Evolutionary conservation across 352 stramenopile genomes (phyloP), one percentile per base, ranked within the genome.

Genomic region (Phytophthora melonis): DNA sequence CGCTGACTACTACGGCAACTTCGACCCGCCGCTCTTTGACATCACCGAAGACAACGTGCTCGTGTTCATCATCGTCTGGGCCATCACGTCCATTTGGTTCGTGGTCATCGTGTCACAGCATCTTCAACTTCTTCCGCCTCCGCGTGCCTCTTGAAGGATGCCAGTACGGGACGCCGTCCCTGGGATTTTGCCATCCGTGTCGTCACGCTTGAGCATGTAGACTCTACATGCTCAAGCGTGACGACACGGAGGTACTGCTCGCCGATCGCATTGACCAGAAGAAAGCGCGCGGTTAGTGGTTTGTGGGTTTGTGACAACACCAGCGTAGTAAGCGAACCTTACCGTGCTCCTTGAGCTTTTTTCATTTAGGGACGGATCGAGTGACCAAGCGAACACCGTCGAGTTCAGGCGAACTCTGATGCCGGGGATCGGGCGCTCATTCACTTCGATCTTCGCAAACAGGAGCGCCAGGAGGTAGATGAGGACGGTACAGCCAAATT

Each of bases 1-100:
- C 21, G 43, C 66, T 30, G 84, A 91, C 66, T 85, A 87, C 74
- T 84, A 84, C 59, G 76, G 72, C 66, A 68, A 76, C 39, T 85
- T 85, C 55, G 47, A 62, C n/a, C 76, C 68, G 6, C 58, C 62
- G 36, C 69, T 80, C 4, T 77, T 82, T 39, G 66, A 78, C 39
- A 41, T 41, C 1, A 58, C 21, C 0, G 56, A 78, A 50, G 63
- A 79, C 39, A 79, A 68, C 39, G 61, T 68, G 6, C 34, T 65
- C 25, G 59, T 74, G 10, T 83, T 81, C 32, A 70, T 83, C 58
- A 14, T 83, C n/a, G 49, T 77, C 0, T 83, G 77, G 74, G 18
- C 71, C 49, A 32, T 61, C n/a, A 58, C 64, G 2, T 66, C 45
- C 23, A 19, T 79, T 3, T 83, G 74, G 70, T 62, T 83, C 1